Evolutionary conservation across 768 basidiomycete genomes (phyloP).

Genomic region (Tylopilus vinaceipallidus): DNA sequence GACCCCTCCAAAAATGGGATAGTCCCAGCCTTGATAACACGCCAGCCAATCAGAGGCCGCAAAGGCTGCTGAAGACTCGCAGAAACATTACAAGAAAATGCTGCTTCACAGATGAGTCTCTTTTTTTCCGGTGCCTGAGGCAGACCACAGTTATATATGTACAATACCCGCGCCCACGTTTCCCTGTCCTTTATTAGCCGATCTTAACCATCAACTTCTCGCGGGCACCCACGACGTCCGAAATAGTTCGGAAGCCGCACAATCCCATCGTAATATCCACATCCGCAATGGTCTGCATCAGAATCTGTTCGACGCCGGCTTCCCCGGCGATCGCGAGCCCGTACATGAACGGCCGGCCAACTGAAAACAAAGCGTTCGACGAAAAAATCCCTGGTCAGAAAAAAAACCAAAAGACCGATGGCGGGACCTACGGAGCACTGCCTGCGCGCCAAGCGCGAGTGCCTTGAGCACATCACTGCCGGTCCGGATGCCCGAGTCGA

Average conservation of each 20-base stretch:
- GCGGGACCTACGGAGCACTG: slow-evolving; percentile 39
- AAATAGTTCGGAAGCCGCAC: slow-evolving; percentile 36
- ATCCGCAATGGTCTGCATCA: slow-evolving; percentile 44
- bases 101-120: too few species aligned
- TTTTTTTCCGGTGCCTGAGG: neutral
- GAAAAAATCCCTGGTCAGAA: neutral
- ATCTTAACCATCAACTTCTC: slow-evolving; percentile 34
- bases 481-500: slow-evolving; percentile 58
- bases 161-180: neutral
- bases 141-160: neutral
- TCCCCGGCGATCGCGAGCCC: slow-evolving; percentile 48
- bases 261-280: slow-evolving; percentile 44
- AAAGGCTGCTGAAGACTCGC: too few species aligned
- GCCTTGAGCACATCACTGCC: slow-evolving; percentile 56
- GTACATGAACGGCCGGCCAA: slow-evolving; percentile 47
- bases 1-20: too few species aligned
- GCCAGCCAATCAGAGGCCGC: too few species aligned
- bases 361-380: slow-evolving; percentile 1
- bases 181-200: neutral
- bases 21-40: too few species aligned
- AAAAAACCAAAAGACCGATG: neutral
- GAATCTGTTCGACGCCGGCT: slow-evolving; percentile 46
- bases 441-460: slow-evolving; percentile 56
- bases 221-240: slow-evolving; percentile 38
- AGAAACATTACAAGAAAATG: too few species aligned